Base-by-base conservation (phyloP, 2,329 filamentous ascomycete species). In the Neoarthrinium moseri region DNA sequence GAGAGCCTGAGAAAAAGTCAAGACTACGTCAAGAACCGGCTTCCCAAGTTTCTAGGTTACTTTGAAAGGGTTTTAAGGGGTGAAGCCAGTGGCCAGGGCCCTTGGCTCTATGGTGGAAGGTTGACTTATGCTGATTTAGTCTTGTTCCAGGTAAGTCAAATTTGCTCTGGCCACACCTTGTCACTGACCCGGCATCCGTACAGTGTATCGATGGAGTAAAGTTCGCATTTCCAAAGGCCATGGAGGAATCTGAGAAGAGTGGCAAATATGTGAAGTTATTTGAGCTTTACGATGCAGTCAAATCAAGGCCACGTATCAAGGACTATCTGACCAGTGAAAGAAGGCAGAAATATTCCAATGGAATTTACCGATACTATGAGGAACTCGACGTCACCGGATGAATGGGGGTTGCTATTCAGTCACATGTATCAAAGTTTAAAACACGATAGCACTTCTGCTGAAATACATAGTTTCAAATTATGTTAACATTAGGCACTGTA, bases 81-180 rank as follows among this genome's bases (percentile, higher is more conserved):
- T 6, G 80, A 84, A 54, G 70, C 77, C 23, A 77, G 74, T 48
- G 72, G 74, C 0, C 78, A 80, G 0, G 70, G 80, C 5, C 80
- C 80, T 20, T 89, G 84, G 73, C 63, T 92, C 0, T 84, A 89
- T 36, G 84, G 83, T 0, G 75, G 72, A 1, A 69, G 69, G 50
- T 54, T 91, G 51, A 87, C 81, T 0, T 89, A 86, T 63, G 88
- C 86, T 12, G 88, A 92, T 60, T 70, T 87, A 39, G 84, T 87
- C 2, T 60, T 91, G 1, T 91, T 86, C 71, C 86, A 90, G 66
- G 82, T 85, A 50, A 49, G 69, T 53, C 13, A 20, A 41, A 27
- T 5, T 22, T 13, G 4, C 30, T 41, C 10, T 27, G 38, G 13
- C 13, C 11, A 11, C 6, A 26, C 17, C 36, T 26, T 29, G n/a